Percentiles rank a stretch among this genome's conserved stretches.
Evolutionary conservation across 1,284 basidiomycete genomes (phyloP).

Genomic region (Marasmius fiardii): DNA sequence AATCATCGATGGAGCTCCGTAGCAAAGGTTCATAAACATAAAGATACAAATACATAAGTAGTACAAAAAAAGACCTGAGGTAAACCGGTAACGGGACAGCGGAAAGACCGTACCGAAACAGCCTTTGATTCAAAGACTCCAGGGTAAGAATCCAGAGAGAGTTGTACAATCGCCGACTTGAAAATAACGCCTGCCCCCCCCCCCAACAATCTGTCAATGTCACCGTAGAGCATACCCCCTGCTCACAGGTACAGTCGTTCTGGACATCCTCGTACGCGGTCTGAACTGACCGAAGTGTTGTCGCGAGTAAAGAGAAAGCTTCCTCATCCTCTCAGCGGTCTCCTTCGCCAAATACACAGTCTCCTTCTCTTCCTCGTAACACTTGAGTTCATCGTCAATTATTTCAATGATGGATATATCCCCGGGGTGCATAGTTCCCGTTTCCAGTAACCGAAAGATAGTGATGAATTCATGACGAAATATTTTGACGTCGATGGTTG

Average conservation of each 20-base stretch:
- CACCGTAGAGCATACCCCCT: neutral
- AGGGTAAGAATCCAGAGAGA: no score
- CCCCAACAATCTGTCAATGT: neutral
- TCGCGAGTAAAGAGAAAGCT: slow-evolving; percentile 23
- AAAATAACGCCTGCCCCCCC: neutral
- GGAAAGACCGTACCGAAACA: no score
- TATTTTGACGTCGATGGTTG: slow-evolving; percentile 41
- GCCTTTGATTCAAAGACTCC: no score
- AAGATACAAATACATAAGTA: no score
- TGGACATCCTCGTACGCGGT: neutral
- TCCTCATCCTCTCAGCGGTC: slow-evolving; percentile 49
- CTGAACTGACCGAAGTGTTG: neutral
- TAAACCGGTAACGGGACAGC: no score
- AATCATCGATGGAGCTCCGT: no score
- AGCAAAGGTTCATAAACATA: no score
- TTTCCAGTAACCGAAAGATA: slow-evolving; percentile 52
- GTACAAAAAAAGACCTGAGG: no score
- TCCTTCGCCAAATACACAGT: slow-evolving; percentile 61
- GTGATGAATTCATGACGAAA: slow-evolving; percentile 59
- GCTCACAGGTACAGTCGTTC: neutral
- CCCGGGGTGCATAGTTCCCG: slow-evolving; percentile 39
- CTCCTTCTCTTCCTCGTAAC: slow-evolving; percentile 60
- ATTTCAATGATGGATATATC: slow-evolving; percentile 55
- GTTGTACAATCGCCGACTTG: no score
- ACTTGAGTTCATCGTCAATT: slow-evolving; percentile 44